Evolutionary conservation across 257 asterid species (phyloP), one percentile per base, ranked within the genome.

Genomic region (Salvia splendens): DNA sequence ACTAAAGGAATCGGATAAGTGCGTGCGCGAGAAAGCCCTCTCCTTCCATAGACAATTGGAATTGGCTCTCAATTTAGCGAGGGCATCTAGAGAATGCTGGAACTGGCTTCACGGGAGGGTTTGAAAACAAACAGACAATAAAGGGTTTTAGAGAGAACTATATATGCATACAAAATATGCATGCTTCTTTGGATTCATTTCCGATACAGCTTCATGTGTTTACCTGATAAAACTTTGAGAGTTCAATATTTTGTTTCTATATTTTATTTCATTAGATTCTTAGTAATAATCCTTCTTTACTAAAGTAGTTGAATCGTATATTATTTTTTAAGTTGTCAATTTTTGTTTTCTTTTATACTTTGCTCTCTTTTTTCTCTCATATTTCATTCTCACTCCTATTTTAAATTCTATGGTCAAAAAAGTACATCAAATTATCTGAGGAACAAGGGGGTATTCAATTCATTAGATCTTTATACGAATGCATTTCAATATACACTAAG

Each of bases 21-120:
- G 38, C 15, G 43, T 68, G 4, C 8, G 71, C 68, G 36, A 32
- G 32, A 72, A 70, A 67, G 12, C 73, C 77, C 63, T 50, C 38
- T 20, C 54, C 32, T 68, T 48, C 24, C 66, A 57, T 36, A 52
- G 52, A 6, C 1, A 52, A 70, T 43, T 64, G 76, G 69, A 60
- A 75, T 70, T 41, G 4, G 49, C 20, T 30, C 61, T 28, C 54
- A 24, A 57, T 53, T 66, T 64, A 28, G 61, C 45, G 47, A 54
- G 64, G 52, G 46, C 68, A 70, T 65, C 75, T 43, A 65, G 67
- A 71, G 55, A 24, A 41, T 41, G 64, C 24, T 46, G 63, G 40
- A 51, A 65, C 9, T 62, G 63, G 77, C 78, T 79, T 77, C 87
- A 83, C 87, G 85, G 87, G 87, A 82, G 85, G 83, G 87, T 83